Base-by-base conservation (phyloP, 768 basidiomycete genomes). In the Candolleomyces efflorescens region DNA sequence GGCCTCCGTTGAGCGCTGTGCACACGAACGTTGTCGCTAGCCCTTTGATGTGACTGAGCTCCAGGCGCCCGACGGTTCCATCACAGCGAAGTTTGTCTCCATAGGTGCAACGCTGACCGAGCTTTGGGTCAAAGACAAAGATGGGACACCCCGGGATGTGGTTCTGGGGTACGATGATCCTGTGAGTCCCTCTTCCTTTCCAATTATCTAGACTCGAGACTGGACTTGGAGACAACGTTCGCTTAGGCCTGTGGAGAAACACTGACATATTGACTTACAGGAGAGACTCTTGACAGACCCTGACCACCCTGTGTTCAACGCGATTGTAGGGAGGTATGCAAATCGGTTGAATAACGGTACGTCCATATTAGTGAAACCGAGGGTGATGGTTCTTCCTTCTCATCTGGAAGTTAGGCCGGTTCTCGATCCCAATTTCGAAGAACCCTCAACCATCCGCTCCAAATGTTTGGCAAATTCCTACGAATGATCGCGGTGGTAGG, bases 151-250 rank as follows among this genome's bases (percentile, higher is more conserved):
- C 6, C 70, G 78, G 48, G 82, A 85, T 65, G 75, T 86, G 10
- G 70, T 84, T 20, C 71, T 84, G 0, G 83, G 83, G 1, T 85
- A 82, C 60, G 82, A 84, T 60, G 78, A 84, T 61, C 79, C 78
- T 56, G 79, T 79, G 50, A 56, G 71, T n/a, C n/a, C n/a, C n/a
- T n/a, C n/a, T n/a, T n/a, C n/a, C n/a, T n/a, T n/a, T n/a, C n/a
- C n/a, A n/a, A n/a, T n/a, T n/a, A n/a, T n/a, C n/a, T n/a, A n/a
- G n/a, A n/a, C n/a, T n/a, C n/a, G n/a, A n/a, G n/a, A n/a, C n/a
- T n/a, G n/a, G n/a, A n/a, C n/a, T n/a, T n/a, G n/a, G n/a, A n/a
- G n/a, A n/a, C n/a, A n/a, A n/a, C n/a, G n/a, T n/a, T n/a, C n/a
- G n/a, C n/a, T n/a, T n/a, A n/a, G n/a, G n/a, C n/a, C n/a, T n/a